Conservation (phyloP, 1,139 yeast genomes). For the Trichomonascaceae sp. region DNA sequence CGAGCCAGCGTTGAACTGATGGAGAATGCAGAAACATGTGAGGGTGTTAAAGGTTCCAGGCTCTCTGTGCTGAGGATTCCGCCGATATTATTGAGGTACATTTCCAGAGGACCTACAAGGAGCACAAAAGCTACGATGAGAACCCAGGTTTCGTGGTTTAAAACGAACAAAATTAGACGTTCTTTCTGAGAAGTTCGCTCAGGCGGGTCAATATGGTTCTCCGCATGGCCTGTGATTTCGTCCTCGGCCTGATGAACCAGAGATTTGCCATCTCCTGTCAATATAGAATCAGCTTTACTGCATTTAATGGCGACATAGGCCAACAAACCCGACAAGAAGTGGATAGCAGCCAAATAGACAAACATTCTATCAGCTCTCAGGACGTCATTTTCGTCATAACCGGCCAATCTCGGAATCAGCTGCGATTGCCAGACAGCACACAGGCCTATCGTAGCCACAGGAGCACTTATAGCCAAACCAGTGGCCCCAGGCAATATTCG, state of each 20-base stretch:
- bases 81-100: constrained; percentile 82
- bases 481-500: constrained; percentile 67
- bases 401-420: constrained; percentile 32
- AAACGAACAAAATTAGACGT: constrained; percentile 46
- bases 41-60: constrained; percentile 24
- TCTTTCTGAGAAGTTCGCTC: constrained; percentile 40
- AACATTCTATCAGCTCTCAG: constrained; percentile 54
- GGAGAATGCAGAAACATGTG: constrained; percentile 52
- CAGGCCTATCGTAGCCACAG: constrained; percentile 81
- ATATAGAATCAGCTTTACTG: constrained; percentile 16
- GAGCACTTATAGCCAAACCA: constrained; percentile 79
- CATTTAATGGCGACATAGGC: constrained; percentile 23
- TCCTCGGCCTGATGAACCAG: constrained; percentile 12
- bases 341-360: constrained; percentile 47
- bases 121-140: constrained; percentile 58
- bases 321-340: constrained; percentile 23
- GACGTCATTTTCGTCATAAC: constrained; percentile 23
- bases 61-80: constrained; percentile 39
- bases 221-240: constrained; percentile 5
- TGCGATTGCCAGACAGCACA: constrained; percentile 55
- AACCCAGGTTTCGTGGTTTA: constrained; percentile 61
- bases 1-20: constrained; percentile 58
- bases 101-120: constrained; percentile 80
- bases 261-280: constrained; percentile 5
- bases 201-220: constrained; percentile 10